Conservation (phyloP, 495 filamentous ascomycete genomes). For the Aspergillus biplanus region DNA sequence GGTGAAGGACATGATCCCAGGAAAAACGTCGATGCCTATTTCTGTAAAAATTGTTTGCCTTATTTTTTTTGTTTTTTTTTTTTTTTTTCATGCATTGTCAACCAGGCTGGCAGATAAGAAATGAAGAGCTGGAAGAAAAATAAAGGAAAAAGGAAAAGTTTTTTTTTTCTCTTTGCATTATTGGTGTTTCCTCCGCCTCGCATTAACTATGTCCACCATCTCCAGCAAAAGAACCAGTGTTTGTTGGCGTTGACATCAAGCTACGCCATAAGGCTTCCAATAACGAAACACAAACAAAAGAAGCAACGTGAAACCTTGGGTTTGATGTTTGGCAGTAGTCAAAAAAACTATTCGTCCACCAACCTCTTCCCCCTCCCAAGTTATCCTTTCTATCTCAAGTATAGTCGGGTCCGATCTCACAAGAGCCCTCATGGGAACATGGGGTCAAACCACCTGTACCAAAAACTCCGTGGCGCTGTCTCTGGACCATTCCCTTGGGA, state of each 20-base stretch:
- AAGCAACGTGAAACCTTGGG: slow-evolving; percentile 23
- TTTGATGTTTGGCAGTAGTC: slow-evolving; percentile 6
- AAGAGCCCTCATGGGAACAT: background rate
- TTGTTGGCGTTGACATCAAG: slow-evolving; percentile 5
- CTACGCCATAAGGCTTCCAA: slow-evolving; percentile 20
- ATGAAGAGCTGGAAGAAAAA: background rate
- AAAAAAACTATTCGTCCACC: slow-evolving; percentile 5
- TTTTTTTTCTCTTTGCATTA: background rate
- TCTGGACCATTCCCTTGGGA: slow-evolving; percentile 19
- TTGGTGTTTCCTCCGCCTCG: slow-evolving; percentile 1
- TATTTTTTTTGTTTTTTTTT: slow-evolving; percentile 5
- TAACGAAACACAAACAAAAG: slow-evolving; percentile 15
- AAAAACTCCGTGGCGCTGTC: slow-evolving; percentile 16
- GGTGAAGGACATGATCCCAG: slow-evolving; percentile 10
- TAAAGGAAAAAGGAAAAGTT: background rate
- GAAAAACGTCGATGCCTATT: slow-evolving; percentile 14
- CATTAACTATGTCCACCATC: background rate
- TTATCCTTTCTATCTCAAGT: slow-evolving; percentile 1
- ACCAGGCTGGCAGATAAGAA: background rate
- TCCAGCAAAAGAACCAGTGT: slow-evolving; percentile 11
- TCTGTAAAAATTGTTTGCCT: slow-evolving; percentile 13
- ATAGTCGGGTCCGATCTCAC: slow-evolving; percentile 12
- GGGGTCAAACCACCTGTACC: slow-evolving; percentile 19
- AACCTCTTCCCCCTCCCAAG: background rate
- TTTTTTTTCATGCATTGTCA: background rate